Evolutionary conservation across 257 asterid species (phyloP).

Genomic region (Schizonepeta tenuifolia): DNA sequence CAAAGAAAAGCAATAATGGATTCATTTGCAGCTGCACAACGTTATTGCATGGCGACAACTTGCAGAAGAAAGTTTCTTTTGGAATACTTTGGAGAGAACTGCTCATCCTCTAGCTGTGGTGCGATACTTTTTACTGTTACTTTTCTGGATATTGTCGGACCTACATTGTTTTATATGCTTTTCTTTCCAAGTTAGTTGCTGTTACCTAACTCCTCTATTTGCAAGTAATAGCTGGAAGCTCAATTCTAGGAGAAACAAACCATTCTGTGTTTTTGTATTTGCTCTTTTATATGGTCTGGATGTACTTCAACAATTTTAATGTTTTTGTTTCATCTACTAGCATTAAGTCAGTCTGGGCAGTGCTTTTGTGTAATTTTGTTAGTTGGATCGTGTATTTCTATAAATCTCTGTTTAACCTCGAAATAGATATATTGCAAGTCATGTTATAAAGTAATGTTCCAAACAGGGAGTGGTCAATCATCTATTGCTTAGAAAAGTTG

Average conservation of each 20-base stretch:
- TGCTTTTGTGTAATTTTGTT: too few relatives aligned
- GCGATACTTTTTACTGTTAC: constrained; percentile 27
- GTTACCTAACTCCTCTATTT: too few relatives aligned
- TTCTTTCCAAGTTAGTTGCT: constrained; percentile 2
- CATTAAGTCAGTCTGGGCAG: too few relatives aligned
- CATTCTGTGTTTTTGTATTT: too few relatives aligned
- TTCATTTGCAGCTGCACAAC: constrained; percentile 78
- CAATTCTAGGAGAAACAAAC: too few relatives aligned
- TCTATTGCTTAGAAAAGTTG: neutral
- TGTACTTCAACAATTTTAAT: too few relatives aligned
- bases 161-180: constrained; percentile 8
- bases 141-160: constrained; percentile 18
- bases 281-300: too few relatives aligned
- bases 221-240: too few relatives aligned
- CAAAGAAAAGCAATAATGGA: constrained; percentile 85
- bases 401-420: too few relatives aligned
- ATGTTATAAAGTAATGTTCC: constrained; percentile 6
- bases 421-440: neutral
- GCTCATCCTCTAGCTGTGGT: constrained; percentile 69
- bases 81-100: constrained; percentile 79
- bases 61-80: constrained; percentile 91
- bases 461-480: neutral
- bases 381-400: too few relatives aligned
- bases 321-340: too few relatives aligned
- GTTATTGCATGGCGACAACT: constrained; percentile 74